Conservation (phyloP, 768 basidiomycete genomes). For the Boletus reticuloceps region DNA sequence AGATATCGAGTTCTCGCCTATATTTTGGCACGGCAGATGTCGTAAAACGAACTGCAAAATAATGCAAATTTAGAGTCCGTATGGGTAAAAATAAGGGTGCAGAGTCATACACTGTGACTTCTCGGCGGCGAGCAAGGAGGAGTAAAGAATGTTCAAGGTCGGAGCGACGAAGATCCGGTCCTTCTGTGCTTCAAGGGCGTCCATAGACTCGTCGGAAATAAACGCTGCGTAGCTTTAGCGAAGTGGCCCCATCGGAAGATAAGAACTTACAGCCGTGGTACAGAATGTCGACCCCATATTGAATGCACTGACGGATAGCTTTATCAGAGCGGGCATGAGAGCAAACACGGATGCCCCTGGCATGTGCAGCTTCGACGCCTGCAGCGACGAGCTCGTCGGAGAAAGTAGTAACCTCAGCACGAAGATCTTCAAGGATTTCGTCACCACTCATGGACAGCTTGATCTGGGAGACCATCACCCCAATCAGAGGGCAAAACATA, state of each 20-base stretch:
- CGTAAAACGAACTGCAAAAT: conserved; percentile 19
- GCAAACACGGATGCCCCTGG: conserved; percentile 35
- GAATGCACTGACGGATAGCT: conserved; percentile 33
- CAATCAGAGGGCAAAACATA: background rate
- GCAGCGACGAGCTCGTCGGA: conserved; percentile 33
- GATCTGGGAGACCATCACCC: conserved; percentile 15
- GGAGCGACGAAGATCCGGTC: conserved; percentile 34
- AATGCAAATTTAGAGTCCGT: background rate
- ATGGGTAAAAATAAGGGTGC: background rate
- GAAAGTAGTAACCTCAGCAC: conserved; percentile 36
- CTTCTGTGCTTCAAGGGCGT: conserved; percentile 35
- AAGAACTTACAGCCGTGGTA: conserved; percentile 25
- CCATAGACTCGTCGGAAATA: conserved; percentile 37
- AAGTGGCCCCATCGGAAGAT: background rate
- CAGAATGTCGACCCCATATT: conserved; percentile 35
- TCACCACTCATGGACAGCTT: conserved; percentile 39
- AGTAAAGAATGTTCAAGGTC: conserved; percentile 30
- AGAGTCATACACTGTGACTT: conserved; percentile 21
- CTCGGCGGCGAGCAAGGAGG: conserved; percentile 25
- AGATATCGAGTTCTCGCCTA: conserved; percentile 32
- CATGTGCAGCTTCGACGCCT: conserved; percentile 35
- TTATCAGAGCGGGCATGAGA: conserved; percentile 37
- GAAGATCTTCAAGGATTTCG: conserved; percentile 33
- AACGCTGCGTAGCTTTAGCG: conserved; percentile 26
- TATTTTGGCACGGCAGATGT: conserved; percentile 19